Base-by-base conservation (phyloP, 768 basidiomycete genomes). In the Pleurotus ostreatus region DNA sequence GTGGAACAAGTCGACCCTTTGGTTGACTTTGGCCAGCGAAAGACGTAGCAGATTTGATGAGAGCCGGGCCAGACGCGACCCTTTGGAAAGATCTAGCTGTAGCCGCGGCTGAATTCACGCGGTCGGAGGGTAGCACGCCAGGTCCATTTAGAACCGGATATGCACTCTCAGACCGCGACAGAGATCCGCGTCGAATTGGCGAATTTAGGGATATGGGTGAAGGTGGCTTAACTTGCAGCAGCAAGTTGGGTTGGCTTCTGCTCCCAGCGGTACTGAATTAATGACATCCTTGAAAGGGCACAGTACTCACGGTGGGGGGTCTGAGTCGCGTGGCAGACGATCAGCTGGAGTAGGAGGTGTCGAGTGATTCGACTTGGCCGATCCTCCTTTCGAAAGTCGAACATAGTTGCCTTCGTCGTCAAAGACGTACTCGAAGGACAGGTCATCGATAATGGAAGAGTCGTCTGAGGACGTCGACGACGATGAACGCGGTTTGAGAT, bases 81-180 rank as follows among this genome's bases (percentile, higher is more conserved):
- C 89, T 86, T 59, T 83, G 80, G 63, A 91, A 85, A 5, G 82
- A 81, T 49, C 89, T 53, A 20, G 64, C 45, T 47, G 61, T 59
- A 53, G 59, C 20, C 18, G 37, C 39, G 12, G 37, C 41, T 9
- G 39, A 40, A 30, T 30, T 34, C 15, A 15, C 30, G 38, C 39
- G 51, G 7, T 39, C 39, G 18, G 51, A 16, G 8, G 18, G n/a
- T 6, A 39, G 20, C 55, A 55, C 70, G 59, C 63, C 68, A 49
- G 64, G 57, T 23, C 67, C 66, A 56, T 63, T 63, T n/a, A 78
- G 72, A 6, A 74, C 66, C n/a, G 81, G 70, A 60, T 80, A 79
- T 26, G 81, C 78, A 63, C 81, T 86, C 65, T 89, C 87, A 40
- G 87, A 86, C 45, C 83, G 84, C 4, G 86, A 80, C 25, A 89